These are phyloP conservation scores for Wickerhamiella occidentalis DNA, from an alignment of 805 yeast genomes.

Conservation along the genomic window DNA sequence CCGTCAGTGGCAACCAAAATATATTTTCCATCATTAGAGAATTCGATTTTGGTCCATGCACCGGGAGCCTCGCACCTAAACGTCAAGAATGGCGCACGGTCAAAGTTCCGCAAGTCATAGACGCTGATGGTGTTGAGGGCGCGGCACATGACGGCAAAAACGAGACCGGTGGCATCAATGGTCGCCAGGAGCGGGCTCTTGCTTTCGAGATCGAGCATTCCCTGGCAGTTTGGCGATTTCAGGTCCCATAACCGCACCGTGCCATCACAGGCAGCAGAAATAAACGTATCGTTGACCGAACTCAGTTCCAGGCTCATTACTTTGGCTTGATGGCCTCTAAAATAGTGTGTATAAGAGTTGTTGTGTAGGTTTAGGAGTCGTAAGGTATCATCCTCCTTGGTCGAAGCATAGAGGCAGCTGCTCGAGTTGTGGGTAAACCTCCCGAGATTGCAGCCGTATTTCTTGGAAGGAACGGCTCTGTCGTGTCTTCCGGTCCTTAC, in stretches of 20 bases:
- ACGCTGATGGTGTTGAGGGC: constrained; percentile 38
- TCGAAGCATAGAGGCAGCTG: constrained; percentile 72
- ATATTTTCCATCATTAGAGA: constrained; percentile 63
- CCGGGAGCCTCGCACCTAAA: constrained; percentile 28
- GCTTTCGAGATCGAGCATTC: constrained; percentile 35
- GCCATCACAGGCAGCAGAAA: constrained; percentile 62
- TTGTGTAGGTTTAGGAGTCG: constrained; percentile 66
- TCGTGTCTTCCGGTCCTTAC: constrained; percentile 43
- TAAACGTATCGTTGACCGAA: constrained; percentile 52
- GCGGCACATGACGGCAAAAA: constrained; percentile 56
- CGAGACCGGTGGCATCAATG: constrained; percentile 73
- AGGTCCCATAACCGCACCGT: constrained; percentile 84
- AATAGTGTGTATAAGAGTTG: constrained; percentile 72
- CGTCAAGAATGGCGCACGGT: constrained; percentile 43
- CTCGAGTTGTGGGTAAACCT: constrained; percentile 64
- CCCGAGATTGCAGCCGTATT: constrained; percentile 85
- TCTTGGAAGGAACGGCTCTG: constrained; percentile 67
- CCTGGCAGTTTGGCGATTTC: constrained; percentile 52
- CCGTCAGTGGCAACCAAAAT: constrained; percentile 47
- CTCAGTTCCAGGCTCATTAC: constrained; percentile 63
- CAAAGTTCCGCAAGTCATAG: constrained; percentile 49
- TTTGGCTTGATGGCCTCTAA: constrained; percentile 70
- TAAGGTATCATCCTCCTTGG: constrained; percentile 48
- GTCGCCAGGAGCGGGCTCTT: constrained; percentile 49
- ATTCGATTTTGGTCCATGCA: constrained; percentile 55